A percentile compares a stretch with the other conserved stretches of the same genome.
phyloP scores from a whole-genome alignment of 495 filamentous ascomycete species.

The Tuber calosporum region DNA sequence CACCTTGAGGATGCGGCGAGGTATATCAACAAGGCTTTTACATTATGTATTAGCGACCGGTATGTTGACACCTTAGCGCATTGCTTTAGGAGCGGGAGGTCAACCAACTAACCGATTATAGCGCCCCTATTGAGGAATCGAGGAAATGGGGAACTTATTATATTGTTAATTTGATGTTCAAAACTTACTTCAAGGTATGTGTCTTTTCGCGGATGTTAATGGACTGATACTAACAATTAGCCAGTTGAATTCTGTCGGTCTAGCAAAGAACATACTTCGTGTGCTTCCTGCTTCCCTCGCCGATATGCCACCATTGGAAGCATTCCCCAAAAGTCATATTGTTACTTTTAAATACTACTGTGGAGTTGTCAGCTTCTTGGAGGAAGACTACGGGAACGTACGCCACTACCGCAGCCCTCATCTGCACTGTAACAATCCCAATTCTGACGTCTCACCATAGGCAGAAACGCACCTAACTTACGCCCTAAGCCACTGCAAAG shows the following conservation, averaged over 20 bases:
- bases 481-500: constrained; percentile 72
- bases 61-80: constrained; percentile 44
- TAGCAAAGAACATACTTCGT: constrained; percentile 83
- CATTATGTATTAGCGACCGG: constrained; percentile 80
- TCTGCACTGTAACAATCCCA: constrained; percentile 41
- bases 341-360: constrained; percentile 97
- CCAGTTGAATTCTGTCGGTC: constrained; percentile 70
- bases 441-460: constrained; percentile 42
- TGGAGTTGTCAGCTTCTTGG: constrained; percentile 80
- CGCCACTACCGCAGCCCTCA: not conserved
- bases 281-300: constrained; percentile 63
- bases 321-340: constrained; percentile 77
- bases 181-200: constrained; percentile 83
- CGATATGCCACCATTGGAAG: constrained; percentile 67
- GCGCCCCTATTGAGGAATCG: constrained; percentile 76
- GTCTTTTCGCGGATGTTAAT: not conserved
- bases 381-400: constrained; percentile 68
- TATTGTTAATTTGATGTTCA: constrained; percentile 86
- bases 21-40: constrained; percentile 80
- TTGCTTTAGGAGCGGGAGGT: not conserved
- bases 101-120: constrained; percentile 41
- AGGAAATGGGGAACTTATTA: constrained; percentile 97
- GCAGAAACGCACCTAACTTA: constrained; percentile 72
- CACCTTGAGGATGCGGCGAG: constrained; percentile 79
- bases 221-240: constrained; percentile 5